A percentile compares a stretch with the other conserved stretches of the same genome.
Evolutionary conservation across 1,284 basidiomycete genomes (phyloP).

Genomic region (Ustilago bromivora): DNA sequence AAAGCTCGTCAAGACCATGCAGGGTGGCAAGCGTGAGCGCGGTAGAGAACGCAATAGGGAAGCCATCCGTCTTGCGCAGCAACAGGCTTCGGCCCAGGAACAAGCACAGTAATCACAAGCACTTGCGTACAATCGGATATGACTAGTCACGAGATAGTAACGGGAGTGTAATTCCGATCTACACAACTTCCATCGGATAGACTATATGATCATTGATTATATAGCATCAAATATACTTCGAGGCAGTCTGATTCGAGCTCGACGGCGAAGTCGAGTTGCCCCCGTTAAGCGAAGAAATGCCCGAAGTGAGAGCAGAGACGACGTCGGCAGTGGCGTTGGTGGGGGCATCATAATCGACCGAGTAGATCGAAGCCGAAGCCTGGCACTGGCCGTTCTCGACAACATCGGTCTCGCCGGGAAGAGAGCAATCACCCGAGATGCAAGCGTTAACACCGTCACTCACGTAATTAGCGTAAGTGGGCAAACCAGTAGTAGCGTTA

Average conservation of each 20-base stretch:
- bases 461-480: slow-evolving; percentile 48
- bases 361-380: slow-evolving; percentile 53
- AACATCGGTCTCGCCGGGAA: slow-evolving; percentile 60
- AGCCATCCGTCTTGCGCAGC: slow-evolving; percentile 42
- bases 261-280: slow-evolving; percentile 9
- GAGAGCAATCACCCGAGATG: slow-evolving; percentile 52
- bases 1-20: slow-evolving; percentile 58
- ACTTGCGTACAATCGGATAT: not conserved
- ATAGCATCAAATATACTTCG: not conserved
- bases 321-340: slow-evolving; percentile 12
- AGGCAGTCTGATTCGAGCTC: slow-evolving; percentile 19
- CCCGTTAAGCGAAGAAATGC: slow-evolving; percentile 36
- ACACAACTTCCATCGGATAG: not conserved
- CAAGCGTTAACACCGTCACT: slow-evolving; percentile 57
- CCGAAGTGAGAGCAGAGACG: slow-evolving; percentile 14
- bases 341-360: slow-evolving; percentile 63
- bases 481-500: slow-evolving; percentile 53
- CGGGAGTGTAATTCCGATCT: not conserved
- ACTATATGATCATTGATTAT: not conserved
- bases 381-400: slow-evolving; percentile 49
- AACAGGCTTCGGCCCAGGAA: slow-evolving; percentile 19
- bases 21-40: slow-evolving; percentile 56
- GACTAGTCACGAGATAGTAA: not conserved
- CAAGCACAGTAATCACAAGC: not conserved
- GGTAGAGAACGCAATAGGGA: slow-evolving; percentile 58